Base-by-base conservation (phyloP, 768 basidiomycete species). In the Arthromyces matolae region DNA sequence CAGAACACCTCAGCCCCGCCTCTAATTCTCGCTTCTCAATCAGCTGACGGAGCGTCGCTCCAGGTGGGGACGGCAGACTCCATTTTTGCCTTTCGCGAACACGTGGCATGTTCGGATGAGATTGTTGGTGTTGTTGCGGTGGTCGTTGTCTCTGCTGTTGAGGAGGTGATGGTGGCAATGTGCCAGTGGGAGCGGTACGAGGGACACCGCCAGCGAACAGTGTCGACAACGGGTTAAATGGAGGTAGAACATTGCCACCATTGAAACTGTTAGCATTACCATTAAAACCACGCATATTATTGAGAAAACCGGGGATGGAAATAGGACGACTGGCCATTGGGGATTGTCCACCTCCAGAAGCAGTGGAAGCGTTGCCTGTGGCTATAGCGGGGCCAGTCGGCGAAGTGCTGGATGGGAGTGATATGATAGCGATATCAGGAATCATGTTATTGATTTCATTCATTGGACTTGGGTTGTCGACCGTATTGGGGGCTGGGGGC, bases 11-110 rank as follows among this genome's bases (percentile, higher is more conserved):
- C 56, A 88, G 59, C 1, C 86, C 88, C 18, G 78, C 75, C 60
- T 87, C 85, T 18, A 83, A 77, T 63, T 90, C 89, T 46, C 78
- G 73, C 49, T 77, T 74, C 63, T 91, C 89, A 14, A 91, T 71
- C 5, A 81, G 77, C 61, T 89, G 80, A 22, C 89, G 83, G 35
- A 89, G 65, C 5, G 86, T 86, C 27, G 73, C 75, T 0, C 87
- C 87, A 2, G 86, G 86, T 0, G 84, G 69, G 1, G 81, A 65
- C 0, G 86, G 86, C 1, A 74, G 70, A 2, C 70, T 64, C 86
- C 86, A 89, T 42, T 70, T 61, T 57, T 74, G 75, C 52, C 62
- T 67, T 38, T 69, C 33, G 43, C 13, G 16, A 34, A 44, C 16
- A 34, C 19, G 8, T 13, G 32, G 12, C 12, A 19, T 2, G 12